Evolutionary conservation across 305 asterid species (phyloP).

Genomic region (Euphrasia arctica): DNA sequence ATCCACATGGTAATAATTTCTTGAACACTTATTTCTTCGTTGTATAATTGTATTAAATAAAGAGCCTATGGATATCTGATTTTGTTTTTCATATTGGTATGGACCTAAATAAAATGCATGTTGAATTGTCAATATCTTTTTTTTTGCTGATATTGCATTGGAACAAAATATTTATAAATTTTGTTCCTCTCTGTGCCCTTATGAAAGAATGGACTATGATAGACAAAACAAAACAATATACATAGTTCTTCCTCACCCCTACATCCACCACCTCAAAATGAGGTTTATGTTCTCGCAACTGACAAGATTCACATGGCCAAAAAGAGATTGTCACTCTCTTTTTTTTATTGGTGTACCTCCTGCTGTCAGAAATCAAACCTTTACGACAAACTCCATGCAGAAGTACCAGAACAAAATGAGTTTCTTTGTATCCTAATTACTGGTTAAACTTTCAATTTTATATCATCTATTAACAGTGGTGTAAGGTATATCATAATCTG

Average conservation of each 20-base stretch:
- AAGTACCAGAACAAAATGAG: background rate
- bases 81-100: conserved; percentile 2
- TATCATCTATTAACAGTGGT: background rate
- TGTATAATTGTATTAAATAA: conserved; percentile 14
- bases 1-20: conserved; percentile 75
- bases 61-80: conserved; percentile 2
- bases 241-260: conserved; percentile 1
- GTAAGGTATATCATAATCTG: background rate
- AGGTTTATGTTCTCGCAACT: background rate
- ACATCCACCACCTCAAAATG: background rate
- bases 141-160: conserved; percentile 2
- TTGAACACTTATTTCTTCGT: conserved; percentile 11
- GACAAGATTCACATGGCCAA: background rate
- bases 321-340: background rate
- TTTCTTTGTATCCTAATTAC: conserved; percentile 3
- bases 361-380: background rate
- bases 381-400: background rate
- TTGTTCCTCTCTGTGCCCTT: background rate
- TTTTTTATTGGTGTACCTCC: background rate
- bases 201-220: conserved; percentile 8
- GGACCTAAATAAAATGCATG: conserved; percentile 6
- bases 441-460: background rate
- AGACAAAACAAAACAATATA: background rate
- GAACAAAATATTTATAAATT: background rate
- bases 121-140: conserved; percentile 2